Base-by-base conservation (phyloP, 2,329 filamentous ascomycete species). In the Xylaria sp. region DNA sequence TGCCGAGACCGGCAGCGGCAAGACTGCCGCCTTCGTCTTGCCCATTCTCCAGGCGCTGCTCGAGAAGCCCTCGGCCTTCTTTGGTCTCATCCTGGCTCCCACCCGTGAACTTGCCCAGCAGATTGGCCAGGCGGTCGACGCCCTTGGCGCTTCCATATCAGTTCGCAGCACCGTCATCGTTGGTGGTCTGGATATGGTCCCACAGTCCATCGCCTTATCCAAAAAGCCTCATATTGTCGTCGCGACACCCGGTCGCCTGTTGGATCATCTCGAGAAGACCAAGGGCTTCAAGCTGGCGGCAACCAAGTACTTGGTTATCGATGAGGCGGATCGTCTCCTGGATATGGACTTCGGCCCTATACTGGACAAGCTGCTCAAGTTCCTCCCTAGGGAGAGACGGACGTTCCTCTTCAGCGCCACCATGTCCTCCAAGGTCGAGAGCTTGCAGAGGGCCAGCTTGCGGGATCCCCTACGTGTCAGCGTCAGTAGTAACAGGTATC, bases 211-310 rank as follows among this genome's bases (percentile, higher is more conserved):
- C 60, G 89, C 92, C 0, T 82, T 99, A 0, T 91, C 90, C n/a
- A 97, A 96, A 80, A 93, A 93, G 65, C 94, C 94, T 7, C 94
- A 99, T 67, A 87, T 99, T 20, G 79, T 97, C 19, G 92, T 97
- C 38, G 93, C 93, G 0, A 97, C 93, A 0, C 93, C 93, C 0
- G 93, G 92, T 48, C 85, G 93, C 52, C 77, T 97, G 19, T 79
- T 97, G 4, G 94, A 97, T 66, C 94, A 99, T 65, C 77, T 97
- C 7, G 92, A 97, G 71, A 96, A 96, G 74, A 99, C 94, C 2
- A 97, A 96, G 72, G 93, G 94, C 9, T 97, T 99, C 74, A 92
- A 89, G 1, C 76, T 97, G 44, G 84, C 89, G 24, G 81, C 83
- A 3, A 78, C 97, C 37, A 92, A 92, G 68, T 96, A 93, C 68